A percentile compares a stretch with the other conserved stretches of the same genome.
These are phyloP conservation scores for Cryptococcus wingfieldii DNA, from an alignment of 1,284 basidiomycete species.

Conservation along the genomic window DNA sequence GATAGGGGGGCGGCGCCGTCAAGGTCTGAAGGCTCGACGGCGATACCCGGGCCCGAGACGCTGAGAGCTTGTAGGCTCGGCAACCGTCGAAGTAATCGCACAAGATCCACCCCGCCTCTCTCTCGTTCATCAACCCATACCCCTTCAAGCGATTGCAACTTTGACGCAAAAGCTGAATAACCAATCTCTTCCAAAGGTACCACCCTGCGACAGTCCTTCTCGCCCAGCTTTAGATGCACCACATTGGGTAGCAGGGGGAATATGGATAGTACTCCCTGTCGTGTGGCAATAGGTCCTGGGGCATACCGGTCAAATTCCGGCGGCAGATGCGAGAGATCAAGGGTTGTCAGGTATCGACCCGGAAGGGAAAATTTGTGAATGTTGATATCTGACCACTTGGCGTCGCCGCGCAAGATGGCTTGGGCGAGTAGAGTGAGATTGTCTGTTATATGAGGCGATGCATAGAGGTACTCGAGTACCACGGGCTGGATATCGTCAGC, in stretches of 20 bases:
- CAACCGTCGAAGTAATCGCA: constrained; percentile 57
- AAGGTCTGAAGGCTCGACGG: constrained; percentile 20
- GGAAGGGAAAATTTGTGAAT: constrained; percentile 76
- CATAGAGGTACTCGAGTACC: constrained; percentile 64
- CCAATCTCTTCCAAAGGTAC: constrained; percentile 54
- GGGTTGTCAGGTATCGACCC: constrained; percentile 70
- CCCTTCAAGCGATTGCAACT: constrained; percentile 60
- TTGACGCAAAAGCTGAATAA: constrained; percentile 42
- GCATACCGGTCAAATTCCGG: constrained; percentile 51
- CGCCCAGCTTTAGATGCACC: constrained; percentile 56
- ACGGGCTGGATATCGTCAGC: constrained; percentile 54
- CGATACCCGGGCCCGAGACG: constrained; percentile 6
- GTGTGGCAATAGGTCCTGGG: constrained; percentile 51
- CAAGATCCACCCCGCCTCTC: constrained; percentile 35
- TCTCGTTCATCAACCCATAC: constrained; percentile 53
- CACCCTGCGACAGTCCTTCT: constrained; percentile 40
- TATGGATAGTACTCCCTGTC: constrained; percentile 10
- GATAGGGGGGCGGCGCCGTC: neutral
- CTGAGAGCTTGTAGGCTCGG: constrained; percentile 51
- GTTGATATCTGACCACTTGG: constrained; percentile 77
- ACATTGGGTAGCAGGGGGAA: constrained; percentile 15
- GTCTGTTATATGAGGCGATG: constrained; percentile 55
- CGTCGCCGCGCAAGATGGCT: constrained; percentile 60
- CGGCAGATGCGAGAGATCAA: constrained; percentile 63
- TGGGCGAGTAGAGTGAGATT: constrained; percentile 59